A percentile compares a stretch with the other conserved stretches of the same genome.
Conservation (phyloP, 805 yeast genomes). For the Saccharomyces mikatae region DNA sequence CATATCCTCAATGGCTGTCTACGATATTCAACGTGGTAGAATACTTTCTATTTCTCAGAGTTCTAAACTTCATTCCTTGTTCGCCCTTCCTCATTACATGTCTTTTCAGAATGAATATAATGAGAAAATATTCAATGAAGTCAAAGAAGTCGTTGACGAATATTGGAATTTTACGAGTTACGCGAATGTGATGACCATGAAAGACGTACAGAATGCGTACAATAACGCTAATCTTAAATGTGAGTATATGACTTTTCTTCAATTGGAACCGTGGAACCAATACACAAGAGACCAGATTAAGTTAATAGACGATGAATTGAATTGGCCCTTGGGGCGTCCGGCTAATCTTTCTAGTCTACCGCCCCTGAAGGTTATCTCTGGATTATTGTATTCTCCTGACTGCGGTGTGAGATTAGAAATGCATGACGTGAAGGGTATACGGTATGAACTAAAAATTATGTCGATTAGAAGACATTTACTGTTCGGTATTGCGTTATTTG, state of each 20-base stretch:
- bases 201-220: slow-evolving; percentile 18
- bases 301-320: slow-evolving; percentile 64
- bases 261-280: slow-evolving; percentile 53
- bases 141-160: slow-evolving; percentile 39
- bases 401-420: slow-evolving; percentile 57
- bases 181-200: slow-evolving; percentile 43
- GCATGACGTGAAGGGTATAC: slow-evolving; percentile 42
- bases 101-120: slow-evolving; percentile 35
- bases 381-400: slow-evolving; percentile 77
- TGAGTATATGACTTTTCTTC: slow-evolving; percentile 64
- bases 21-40: slow-evolving; percentile 60
- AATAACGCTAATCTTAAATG: slow-evolving; percentile 41
- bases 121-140: slow-evolving; percentile 34
- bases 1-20: slow-evolving; percentile 50
- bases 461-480: slow-evolving; percentile 36
- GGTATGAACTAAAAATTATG: slow-evolving; percentile 38
- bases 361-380: slow-evolving; percentile 42
- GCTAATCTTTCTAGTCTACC: slow-evolving; percentile 47
- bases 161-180: slow-evolving; percentile 38
- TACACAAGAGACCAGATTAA: slow-evolving; percentile 42
- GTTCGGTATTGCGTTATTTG: slow-evolving; percentile 38
- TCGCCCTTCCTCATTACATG: slow-evolving; percentile 50
- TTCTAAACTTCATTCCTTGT: slow-evolving; percentile 56
- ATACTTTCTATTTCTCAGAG: slow-evolving; percentile 50
- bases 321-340: slow-evolving; percentile 74